Percentiles rank a stretch among this genome's conserved stretches.
Evolutionary conservation across 495 filamentous ascomycete species (phyloP).

Genomic region (Amphirosellinia nigrospora): DNA sequence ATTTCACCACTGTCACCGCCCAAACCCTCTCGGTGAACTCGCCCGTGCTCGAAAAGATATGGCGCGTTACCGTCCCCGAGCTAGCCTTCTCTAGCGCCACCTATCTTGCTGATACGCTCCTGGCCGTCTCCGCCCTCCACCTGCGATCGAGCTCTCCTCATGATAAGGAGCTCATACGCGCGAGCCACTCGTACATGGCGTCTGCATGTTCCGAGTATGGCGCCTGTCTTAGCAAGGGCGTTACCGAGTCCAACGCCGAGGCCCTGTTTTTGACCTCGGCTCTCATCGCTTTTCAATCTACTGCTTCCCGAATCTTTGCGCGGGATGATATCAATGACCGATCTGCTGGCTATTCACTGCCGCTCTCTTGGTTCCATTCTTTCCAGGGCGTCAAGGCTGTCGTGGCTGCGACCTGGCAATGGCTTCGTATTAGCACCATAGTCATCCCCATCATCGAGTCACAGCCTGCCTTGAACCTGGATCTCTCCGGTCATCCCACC

Average conservation of each 20-base stretch:
- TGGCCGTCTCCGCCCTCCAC: conserved; percentile 63
- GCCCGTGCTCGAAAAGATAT: conserved; percentile 55
- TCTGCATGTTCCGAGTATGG: conserved; percentile 61
- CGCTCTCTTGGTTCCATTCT: conserved; percentile 63
- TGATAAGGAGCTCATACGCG: conserved; percentile 58
- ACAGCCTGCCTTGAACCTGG: conserved; percentile 57
- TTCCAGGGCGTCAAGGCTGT: conserved; percentile 64
- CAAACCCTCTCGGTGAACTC: conserved; percentile 57
- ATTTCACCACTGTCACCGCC: conserved; percentile 60
- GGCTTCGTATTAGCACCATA: conserved; percentile 55
- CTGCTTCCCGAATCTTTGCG: conserved; percentile 59
- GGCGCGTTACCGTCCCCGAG: conserved; percentile 60
- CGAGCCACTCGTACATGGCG: conserved; percentile 64
- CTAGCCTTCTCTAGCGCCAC: conserved; percentile 59
- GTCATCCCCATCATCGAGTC: conserved; percentile 61
- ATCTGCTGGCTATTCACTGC: conserved; percentile 49
- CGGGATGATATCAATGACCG: conserved; percentile 48
- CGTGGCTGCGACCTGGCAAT: conserved; percentile 58
- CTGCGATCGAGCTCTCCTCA: conserved; percentile 55
- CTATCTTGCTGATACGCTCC: conserved; percentile 60
- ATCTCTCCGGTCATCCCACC: conserved; percentile 48
- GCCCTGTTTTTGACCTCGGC: conserved; percentile 60
- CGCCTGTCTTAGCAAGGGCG: conserved; percentile 53
- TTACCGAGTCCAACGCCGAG: conserved; percentile 59
- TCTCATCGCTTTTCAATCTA: conserved; percentile 64